Percentiles rank a stretch among this genome's conserved stretches.
Conservation (phyloP, 2,329 filamentous ascomycete genomes). For the Hypoxylon sp. region DNA sequence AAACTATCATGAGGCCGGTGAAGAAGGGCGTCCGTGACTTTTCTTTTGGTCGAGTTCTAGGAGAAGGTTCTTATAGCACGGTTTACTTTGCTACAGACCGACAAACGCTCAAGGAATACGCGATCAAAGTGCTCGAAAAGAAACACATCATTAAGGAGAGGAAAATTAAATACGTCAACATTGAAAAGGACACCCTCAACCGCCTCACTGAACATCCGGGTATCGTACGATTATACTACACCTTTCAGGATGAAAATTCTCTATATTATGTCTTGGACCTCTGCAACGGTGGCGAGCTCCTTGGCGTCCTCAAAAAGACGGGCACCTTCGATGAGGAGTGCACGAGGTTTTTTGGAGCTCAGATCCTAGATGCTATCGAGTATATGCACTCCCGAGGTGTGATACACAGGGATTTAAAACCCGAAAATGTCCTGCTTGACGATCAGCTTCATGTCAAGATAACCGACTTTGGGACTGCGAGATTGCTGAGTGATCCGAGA, state of each 20-base stretch:
- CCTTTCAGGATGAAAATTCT: slow-evolving; percentile 95
- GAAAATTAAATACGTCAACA: slow-evolving; percentile 99
- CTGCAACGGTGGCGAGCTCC: slow-evolving; percentile 89
- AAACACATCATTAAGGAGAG: slow-evolving; percentile 99
- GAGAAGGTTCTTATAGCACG: slow-evolving; percentile 97
- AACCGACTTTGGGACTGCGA: slow-evolving; percentile 98
- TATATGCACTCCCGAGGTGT: slow-evolving; percentile 98
- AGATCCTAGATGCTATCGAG: slow-evolving; percentile 95
- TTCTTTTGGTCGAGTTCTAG: slow-evolving; percentile 88
- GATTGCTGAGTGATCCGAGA: slow-evolving; percentile 77
- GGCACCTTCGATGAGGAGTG: slow-evolving; percentile 96
- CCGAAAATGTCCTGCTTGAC: slow-evolving; percentile 95
- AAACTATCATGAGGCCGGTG: slow-evolving; percentile 82
- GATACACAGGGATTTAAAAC: slow-evolving; percentile 96
- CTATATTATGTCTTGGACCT: slow-evolving; percentile 97
- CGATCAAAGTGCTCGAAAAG: slow-evolving; percentile 98
- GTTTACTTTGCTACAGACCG: slow-evolving; percentile 93
- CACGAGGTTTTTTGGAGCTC: slow-evolving; percentile 91
- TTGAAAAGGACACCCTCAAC: slow-evolving; percentile 98
- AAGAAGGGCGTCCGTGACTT: slow-evolving; percentile 99
- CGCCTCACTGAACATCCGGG: slow-evolving; percentile 95
- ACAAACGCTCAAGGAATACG: slow-evolving; percentile 94
- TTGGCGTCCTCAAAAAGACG: slow-evolving; percentile 94
- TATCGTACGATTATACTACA: slow-evolving; percentile 97
- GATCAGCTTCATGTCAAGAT: slow-evolving; percentile 98